Base-by-base conservation (phyloP, 805 yeast genomes). In the Candida coquimbonensis region DNA sequence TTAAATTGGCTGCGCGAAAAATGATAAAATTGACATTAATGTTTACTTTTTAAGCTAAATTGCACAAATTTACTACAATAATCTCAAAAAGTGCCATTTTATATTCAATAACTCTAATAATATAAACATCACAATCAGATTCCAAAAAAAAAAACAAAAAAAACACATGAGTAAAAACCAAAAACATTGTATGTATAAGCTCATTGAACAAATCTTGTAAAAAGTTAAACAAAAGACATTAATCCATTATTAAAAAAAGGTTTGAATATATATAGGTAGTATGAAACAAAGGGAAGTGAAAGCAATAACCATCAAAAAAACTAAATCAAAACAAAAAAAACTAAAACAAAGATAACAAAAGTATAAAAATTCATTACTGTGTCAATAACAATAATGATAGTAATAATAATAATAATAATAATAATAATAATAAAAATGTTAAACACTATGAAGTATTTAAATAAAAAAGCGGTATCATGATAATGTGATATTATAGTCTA, bases 401-500 rank as follows among this genome's bases (percentile, higher is more conserved):
- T 29, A 29, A 29, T 11, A 9, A 29, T 11, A 29, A 29, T 29
- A 29, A 29, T 27, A 27, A 27, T 27, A 27, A 27, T 27, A 27
- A 27, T 8, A 29, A 29, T 11, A 29, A 29, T 11, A 13, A n/a
- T n/a, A n/a, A n/a, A 29, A 29, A 12, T 11, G 14, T 29, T 36
- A 9, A 14, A 6, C 9, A 9, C 24, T 24, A 21, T 7, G 19
- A 13, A 26, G 9, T n/a, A 11, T 38, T 26, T 13, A n/a, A 34
- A 12, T 24, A 52, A 7, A 32, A 32, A 32, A 34, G 7, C 16
- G 36, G 21, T 16, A 21, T 9, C 13, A 29, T 9, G 31, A 29
- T 8, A 11, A 13, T 34, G 24, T 17, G 17, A 17, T 7, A 16
- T 34, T 16, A n/a, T 60, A 38, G 64, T 54, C 31, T 29, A 29